phyloP scores from a whole-genome alignment of 306 rosid genomes.

The Quillaja saponaria region DNA sequence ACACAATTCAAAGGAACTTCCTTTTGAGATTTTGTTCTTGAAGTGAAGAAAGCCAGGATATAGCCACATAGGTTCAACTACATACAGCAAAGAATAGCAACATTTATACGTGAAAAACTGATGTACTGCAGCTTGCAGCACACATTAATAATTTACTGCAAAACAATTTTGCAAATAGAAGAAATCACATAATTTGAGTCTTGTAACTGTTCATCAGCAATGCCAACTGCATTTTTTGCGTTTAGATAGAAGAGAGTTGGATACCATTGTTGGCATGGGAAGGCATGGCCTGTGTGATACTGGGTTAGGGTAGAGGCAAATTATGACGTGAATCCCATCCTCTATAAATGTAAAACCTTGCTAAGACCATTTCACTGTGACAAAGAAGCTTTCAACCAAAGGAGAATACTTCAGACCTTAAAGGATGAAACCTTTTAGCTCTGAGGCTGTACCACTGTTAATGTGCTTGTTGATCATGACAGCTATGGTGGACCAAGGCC shows the following conservation, averaged over 20 bases:
- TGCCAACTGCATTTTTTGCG: conserved; percentile 19
- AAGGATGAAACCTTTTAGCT: conserved; percentile 40
- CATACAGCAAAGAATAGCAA: neutral
- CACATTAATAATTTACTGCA: no score
- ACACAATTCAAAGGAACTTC: neutral
- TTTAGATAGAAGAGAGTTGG: neutral
- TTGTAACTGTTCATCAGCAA: conserved; percentile 34
- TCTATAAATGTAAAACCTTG: conserved; percentile 39
- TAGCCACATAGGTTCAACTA: no score
- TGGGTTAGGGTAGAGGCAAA: conserved; percentile 45
- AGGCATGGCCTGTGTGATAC: conserved; percentile 45
- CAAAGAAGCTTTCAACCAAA: conserved; percentile 1
- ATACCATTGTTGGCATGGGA: conserved; percentile 6
- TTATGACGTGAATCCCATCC: conserved; percentile 26
- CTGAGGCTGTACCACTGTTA: conserved; percentile 30
- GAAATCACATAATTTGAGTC: conserved; percentile 47
- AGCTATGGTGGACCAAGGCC: conserved; percentile 40
- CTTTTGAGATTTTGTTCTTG: neutral
- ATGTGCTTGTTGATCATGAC: conserved; percentile 28
- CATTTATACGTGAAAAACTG: neutral
- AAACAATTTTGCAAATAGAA: conserved; percentile 7
- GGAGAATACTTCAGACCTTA: neutral
- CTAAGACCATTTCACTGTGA: neutral
- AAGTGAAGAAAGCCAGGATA: no score
- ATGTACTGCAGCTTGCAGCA: no score